Evolutionary conservation across 345 rosid species (phyloP).

Genomic region (Melaleuca alternifolia): DNA sequence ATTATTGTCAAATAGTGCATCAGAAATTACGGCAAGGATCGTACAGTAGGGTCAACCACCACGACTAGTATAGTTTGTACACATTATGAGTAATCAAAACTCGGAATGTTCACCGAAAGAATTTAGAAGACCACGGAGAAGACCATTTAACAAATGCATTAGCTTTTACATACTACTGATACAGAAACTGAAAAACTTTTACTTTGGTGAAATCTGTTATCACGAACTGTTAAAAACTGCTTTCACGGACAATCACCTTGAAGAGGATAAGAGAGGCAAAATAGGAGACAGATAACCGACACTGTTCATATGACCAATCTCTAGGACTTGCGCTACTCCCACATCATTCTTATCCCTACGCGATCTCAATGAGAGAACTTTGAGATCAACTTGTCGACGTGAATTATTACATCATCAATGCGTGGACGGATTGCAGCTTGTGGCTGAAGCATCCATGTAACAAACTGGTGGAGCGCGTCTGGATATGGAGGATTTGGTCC

Average conservation of each 20-base stretch:
- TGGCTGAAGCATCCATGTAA: constrained; percentile 97
- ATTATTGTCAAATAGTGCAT: background rate
- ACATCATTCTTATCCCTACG: background rate
- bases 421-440: constrained; percentile 78
- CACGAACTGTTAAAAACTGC: background rate
- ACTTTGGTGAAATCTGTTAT: background rate
- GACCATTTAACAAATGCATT: background rate
- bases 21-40: background rate
- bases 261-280: background rate
- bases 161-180: background rate
- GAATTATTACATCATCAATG: constrained; percentile 82
- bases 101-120: background rate
- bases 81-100: background rate
- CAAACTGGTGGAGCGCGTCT: constrained; percentile 85
- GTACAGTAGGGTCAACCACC: background rate
- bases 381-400: constrained; percentile 82
- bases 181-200: background rate
- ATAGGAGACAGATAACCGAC: background rate
- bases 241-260: constrained; percentile 2
- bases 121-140: background rate
- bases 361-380: constrained; percentile 38
- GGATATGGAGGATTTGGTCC: constrained; percentile 88
- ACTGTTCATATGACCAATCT: background rate
- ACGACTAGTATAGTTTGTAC: background rate
- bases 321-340: background rate